Base-by-base conservation (phyloP, 2,329 filamentous ascomycete genomes). In the Neopestalotiopsis sp. region DNA sequence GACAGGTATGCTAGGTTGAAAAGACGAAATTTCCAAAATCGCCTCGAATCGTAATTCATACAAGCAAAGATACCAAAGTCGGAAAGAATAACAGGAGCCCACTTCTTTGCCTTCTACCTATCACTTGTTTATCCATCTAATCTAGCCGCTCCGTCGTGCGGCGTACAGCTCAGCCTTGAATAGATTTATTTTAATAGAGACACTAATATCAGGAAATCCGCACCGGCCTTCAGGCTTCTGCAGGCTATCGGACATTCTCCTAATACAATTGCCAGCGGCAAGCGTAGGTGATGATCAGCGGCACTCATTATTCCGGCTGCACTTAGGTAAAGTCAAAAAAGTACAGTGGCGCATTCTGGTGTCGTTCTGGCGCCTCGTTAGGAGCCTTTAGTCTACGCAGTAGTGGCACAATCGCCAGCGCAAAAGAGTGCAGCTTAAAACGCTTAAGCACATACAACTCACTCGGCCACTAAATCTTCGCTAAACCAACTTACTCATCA, bases 331-430 rank as follows among this genome's bases (percentile, higher is more conserved):
- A 61, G 28, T 67, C n/a, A 28, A 61, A 49, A 38, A 30, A 30
- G 57, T 6, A 34, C 17, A 62, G 24, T 53, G 58, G 66, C 42
- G 57, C 62, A 40, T 67, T 67, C 66, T 63, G 66, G 57, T 56
- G 58, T 28, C 24, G 28, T 67, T 67, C 66, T 67, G 58, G 66
- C 66, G 58, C 20, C 58, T 61, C 58, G 13, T 61, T 61, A 61
- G 14, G n/a, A 61, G 58, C 58, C 38, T 20, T 28, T 34, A 17
- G 24, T n/a, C 1, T 34, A 17, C 28, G n/a, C 58, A 17, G 30
- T 34, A 57, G 53, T 57, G 53, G 53, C 53, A 38, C 34, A 38
- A 38, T 7, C 34, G 34, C 34, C 34, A 38, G 34, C 45, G 45
- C 45, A 20, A 53, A n/a, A 53, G 45, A 53, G 45, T 53, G n/a